Percentiles rank a stretch among this genome's conserved stretches.
phyloP scores from a whole-genome alignment of 441 rosid genomes.

The Erodium chrysanthum region DNA sequence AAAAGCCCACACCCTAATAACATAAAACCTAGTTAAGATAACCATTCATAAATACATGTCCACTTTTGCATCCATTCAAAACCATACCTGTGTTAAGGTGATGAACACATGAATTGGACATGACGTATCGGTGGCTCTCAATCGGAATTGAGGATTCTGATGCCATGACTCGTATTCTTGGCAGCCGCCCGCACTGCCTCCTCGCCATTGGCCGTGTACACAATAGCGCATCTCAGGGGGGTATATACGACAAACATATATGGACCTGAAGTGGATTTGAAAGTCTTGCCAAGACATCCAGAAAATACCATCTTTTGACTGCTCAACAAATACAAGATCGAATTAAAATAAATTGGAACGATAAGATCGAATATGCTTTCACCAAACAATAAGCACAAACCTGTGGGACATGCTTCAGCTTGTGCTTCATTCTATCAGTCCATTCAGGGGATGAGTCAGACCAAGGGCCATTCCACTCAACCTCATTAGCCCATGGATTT shows the following conservation, averaged over 20 bases:
- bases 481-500: slow-evolving; percentile 99
- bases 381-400: slow-evolving; percentile 22
- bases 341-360: slow-evolving; percentile 9
- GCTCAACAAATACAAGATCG: slow-evolving; percentile 28
- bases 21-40: slow-evolving; percentile 10
- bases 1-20: slow-evolving; percentile 93
- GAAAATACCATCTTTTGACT: slow-evolving; percentile 97
- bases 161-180: slow-evolving; percentile 98
- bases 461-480: slow-evolving; percentile 99
- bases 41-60: slow-evolving; percentile 6
- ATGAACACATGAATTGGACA: slow-evolving; percentile 87
- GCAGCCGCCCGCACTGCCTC: slow-evolving; percentile 99
- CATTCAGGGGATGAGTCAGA: slow-evolving; percentile 93
- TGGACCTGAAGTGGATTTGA: slow-evolving; percentile 96
- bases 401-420: slow-evolving; percentile 89
- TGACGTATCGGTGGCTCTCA: slow-evolving; percentile 88
- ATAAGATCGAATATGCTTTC: slow-evolving; percentile 8
- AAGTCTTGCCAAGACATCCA: slow-evolving; percentile 99
- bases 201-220: slow-evolving; percentile 95
- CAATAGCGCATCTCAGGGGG: slow-evolving; percentile 98
- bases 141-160: slow-evolving; percentile 96
- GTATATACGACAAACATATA: slow-evolving; percentile 95
- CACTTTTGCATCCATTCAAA: neutral
- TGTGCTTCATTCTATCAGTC: slow-evolving; percentile 98
- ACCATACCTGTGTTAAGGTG: slow-evolving; percentile 86